Evolutionary conservation across 2,329 filamentous ascomycete genomes (phyloP), one percentile per base, ranked within the genome.

Genomic region (Apiospora kogelbergensis): DNA sequence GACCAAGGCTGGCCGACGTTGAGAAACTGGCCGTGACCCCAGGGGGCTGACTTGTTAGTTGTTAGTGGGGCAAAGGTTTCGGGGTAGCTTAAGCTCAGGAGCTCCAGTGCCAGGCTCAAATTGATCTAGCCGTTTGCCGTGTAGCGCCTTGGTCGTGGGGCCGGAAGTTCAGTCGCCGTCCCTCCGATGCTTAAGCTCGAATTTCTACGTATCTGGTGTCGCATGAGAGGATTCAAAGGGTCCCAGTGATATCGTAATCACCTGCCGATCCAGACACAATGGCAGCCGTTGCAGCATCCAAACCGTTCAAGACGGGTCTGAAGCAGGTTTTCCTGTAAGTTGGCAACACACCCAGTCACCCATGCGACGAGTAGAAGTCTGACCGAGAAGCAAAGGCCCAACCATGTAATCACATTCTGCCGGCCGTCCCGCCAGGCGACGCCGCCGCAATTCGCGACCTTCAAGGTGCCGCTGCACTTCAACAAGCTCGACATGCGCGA

Each of bases 401-500:
- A 70, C n/a, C 64, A 68, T 63, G 42, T 70, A 11, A 65, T 70
- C 42, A 68, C 66, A 9, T 63, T 70, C 60, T 68, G 67, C 67
- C 69, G 69, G 37, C 69, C 69, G n/a, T 53, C 65, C 30, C 65
- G 65, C 44, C 26, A 66, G 40, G 17, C 68, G 65, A 22, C 48
- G 37, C 42, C 20, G 53, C 90, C 95, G 24, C 91, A 90, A 79
- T 94, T 93, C 79, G 96, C 95, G 72, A 91, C 90, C 76, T 99
- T 99, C 88, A 87, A 91, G 76, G 95, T 98, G 41, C 96, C 96
- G 13, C 87, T 98, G 75, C 90, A 89, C 75, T 94, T 98, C 86
- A 97, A 94, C 86, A 99, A 99, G 84, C 91, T 98, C 81, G 96
- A 99, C 80, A 84, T 99, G 53, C 93, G 94, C 80, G 95, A 98